Base-by-base conservation (phyloP, 345 rosid genomes). In the Passiflora organensis region DNA sequence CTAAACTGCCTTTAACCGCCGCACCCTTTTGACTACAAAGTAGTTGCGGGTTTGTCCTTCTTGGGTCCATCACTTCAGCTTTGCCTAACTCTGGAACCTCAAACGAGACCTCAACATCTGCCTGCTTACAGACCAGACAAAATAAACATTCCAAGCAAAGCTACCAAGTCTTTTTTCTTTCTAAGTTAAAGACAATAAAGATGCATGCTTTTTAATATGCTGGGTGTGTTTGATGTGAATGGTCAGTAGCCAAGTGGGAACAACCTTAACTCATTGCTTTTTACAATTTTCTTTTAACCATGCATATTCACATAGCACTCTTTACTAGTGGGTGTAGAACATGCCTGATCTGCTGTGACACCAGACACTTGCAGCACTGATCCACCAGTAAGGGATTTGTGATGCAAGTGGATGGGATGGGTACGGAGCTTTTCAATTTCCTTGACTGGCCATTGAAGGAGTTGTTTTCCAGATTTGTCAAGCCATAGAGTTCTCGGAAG, bases 81-180 rank as follows among this genome's bases (percentile, higher is more conserved):
- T 80, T 71, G 48, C 68, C 66, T 2, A 80, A 64, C 15, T 79
- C 66, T 32, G 48, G 45, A 36, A 76, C 50, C 52, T 68, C 59
- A 55, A 89, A 89, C 32, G 60, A 62, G 25, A 84, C 63, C 60
- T 86, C 97, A 10, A 86, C 85, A 48, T 86, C 97, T 16, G 95
- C 95, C 93, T 85, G 70, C 36, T 37, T 6, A 32, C n/a, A n/a
- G n/a, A n/a, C n/a, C 34, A 28, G 5, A 28, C 34, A 28, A 3
- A 28, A 28, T 2, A 28, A 28, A 2, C 34, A n/a, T n/a, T n/a
- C n/a, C n/a, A n/a, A n/a, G n/a, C n/a, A n/a, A n/a, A n/a, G n/a
- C n/a, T n/a, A n/a, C n/a, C n/a, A n/a, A n/a, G n/a, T n/a, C n/a
- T n/a, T n/a, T n/a, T n/a, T n/a, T n/a, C n/a, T n/a, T n/a, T n/a